Base-by-base conservation (phyloP, 2,329 filamentous ascomycete genomes). In the Clonostachys rosea region DNA sequence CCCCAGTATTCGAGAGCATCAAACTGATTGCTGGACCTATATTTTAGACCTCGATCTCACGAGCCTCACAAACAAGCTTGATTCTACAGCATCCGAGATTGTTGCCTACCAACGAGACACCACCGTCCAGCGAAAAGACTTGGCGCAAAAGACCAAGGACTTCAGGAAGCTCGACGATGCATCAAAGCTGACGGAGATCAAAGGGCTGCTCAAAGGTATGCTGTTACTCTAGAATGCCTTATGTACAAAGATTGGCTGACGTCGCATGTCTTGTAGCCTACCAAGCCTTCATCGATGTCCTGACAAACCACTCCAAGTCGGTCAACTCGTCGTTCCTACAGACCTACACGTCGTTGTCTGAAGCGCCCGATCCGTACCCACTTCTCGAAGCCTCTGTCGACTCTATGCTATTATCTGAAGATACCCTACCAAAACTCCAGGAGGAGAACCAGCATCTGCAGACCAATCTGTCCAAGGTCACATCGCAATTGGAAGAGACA, bases 111-210 rank as follows among this genome's bases (percentile, higher is more conserved):
- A 99, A 63, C 83, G 91, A 58, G 94, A 97, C 66, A 89, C 92
- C n/a, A 87, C 96, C 5, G 86, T 96, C 1, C 92, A 99, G 65
- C 81, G 94, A 46, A 99, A 99, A 64, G 95, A 99, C 51, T 75
- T 99, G 17, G 94, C 95, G n/a, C 91, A 96, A 63, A 97, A 96
- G 76, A 99, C 94, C 1, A 99, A 99, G 61, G 92, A 97, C 59
- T 99, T 97, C 58, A 79, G 91, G 51, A 97, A 96, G 66, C 78
- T 95, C 11, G 92, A 97, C 57, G 91, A 99, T 73, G 73, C 86
- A 11, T 82, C 81, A 48, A 99, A 97, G 67, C 71, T 99, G 46
- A 75, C 76, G 6, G 94, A 99, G 66, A 84, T 95, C 71, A 99
- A 97, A 69, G 83, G 83, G 37, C 71, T 99, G 44, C 70, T 99